Evolutionary conservation across 2,329 filamentous ascomycete species (phyloP).

Genomic region (Aspergillus sclerotialis): DNA sequence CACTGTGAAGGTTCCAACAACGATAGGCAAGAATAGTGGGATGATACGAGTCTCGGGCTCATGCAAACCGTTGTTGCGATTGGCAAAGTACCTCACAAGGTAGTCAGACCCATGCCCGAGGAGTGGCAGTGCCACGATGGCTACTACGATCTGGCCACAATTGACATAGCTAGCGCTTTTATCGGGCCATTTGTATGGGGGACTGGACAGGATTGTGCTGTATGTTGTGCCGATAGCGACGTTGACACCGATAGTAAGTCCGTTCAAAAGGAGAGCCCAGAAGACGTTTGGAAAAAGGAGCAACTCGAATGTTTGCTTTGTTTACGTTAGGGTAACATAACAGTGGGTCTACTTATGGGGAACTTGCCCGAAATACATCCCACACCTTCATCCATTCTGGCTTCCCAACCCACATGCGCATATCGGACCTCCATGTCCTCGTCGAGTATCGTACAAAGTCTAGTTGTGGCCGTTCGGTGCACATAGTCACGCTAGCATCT

Average conservation of each 20-base stretch:
- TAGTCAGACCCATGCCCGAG: conserved; percentile 35
- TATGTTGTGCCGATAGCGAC: conserved; percentile 40
- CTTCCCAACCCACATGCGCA: conserved; percentile 34
- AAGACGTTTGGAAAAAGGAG: conserved; percentile 37
- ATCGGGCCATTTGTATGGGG: conserved; percentile 34
- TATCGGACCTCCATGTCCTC: conserved; percentile 29
- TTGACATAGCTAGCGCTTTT: conserved; percentile 31
- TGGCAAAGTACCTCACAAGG: conserved; percentile 28
- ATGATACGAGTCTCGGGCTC: conserved; percentile 35
- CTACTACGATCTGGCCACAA: conserved; percentile 33
- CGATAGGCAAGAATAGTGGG: conserved; percentile 27
- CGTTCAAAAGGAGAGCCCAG: conserved; percentile 36
- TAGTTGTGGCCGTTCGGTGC: conserved; percentile 16
- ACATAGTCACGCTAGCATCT: conserved; percentile 5
- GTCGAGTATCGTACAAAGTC: conserved; percentile 31
- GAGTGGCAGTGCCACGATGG: conserved; percentile 32
- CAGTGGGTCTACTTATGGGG: too few species aligned
- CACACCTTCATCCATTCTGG: conserved; percentile 30
- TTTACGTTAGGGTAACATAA: too few species aligned
- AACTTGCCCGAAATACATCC: conserved; percentile 14
- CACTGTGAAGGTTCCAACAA: conserved; percentile 31
- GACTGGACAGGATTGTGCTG: conserved; percentile 25
- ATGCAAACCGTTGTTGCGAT: conserved; percentile 32
- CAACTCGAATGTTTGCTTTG: conserved; percentile 24
- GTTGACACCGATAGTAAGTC: conserved; percentile 34